phyloP scores from a whole-genome alignment of 1,284 basidiomycete species.

The Ustilago nuda region DNA sequence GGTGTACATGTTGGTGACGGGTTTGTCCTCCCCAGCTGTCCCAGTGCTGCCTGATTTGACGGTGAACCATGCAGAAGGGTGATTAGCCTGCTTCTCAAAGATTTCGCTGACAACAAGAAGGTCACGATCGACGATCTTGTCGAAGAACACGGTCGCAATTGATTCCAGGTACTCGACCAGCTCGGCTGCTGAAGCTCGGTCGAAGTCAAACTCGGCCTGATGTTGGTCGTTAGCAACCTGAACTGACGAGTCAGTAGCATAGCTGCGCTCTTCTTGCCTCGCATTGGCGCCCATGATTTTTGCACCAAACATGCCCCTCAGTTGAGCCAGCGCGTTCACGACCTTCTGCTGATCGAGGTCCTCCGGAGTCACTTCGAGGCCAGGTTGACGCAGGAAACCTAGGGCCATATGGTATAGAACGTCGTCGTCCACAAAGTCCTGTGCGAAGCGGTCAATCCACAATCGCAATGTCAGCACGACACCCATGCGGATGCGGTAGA shows the following conservation, averaged over 20 bases:
- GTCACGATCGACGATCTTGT: slow-evolving; percentile 62
- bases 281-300: slow-evolving; percentile 57
- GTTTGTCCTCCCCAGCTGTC: slow-evolving; percentile 50
- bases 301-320: slow-evolving; percentile 38
- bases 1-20: slow-evolving; percentile 61
- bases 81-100: slow-evolving; percentile 53
- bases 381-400: slow-evolving; percentile 50
- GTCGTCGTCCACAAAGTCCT: slow-evolving; percentile 64
- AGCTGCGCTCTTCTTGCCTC: slow-evolving; percentile 40
- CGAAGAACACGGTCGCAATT: slow-evolving; percentile 60
- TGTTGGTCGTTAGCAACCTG: slow-evolving; percentile 18
- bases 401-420: slow-evolving; percentile 55
- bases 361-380: slow-evolving; percentile 36
- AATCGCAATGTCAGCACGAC: slow-evolving; percentile 53
- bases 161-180: slow-evolving; percentile 65
- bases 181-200: slow-evolving; percentile 42
- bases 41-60: slow-evolving; percentile 21
- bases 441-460: slow-evolving; percentile 62
- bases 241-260: slow-evolving; percentile 24
- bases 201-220: slow-evolving; percentile 55
- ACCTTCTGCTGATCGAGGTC: slow-evolving; percentile 54
- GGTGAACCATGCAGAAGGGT: slow-evolving; percentile 58
- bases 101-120: slow-evolving; percentile 59
- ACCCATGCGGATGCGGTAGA: slow-evolving; percentile 57
- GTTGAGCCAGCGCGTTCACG: slow-evolving; percentile 41